These are phyloP conservation scores for Mycena capillaripes DNA, from an alignment of 768 basidiomycete species.

Conservation along the genomic window DNA sequence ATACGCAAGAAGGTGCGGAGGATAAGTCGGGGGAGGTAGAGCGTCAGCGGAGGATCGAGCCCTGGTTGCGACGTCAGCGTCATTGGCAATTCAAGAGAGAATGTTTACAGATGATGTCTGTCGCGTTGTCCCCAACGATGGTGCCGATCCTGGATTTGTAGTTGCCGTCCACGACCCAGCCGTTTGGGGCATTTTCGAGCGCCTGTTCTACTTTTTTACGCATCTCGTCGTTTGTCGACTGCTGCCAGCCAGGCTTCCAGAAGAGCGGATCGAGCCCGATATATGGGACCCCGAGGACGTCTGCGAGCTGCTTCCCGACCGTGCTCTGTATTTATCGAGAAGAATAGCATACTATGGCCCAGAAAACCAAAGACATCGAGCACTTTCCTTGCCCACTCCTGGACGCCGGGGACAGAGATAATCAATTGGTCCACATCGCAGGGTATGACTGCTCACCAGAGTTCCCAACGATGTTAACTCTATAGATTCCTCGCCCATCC, in stretches of 20 bases:
- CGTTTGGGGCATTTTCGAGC: constrained; percentile 48
- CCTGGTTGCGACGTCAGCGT: constrained; percentile 54
- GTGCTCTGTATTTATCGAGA: constrained; percentile 58
- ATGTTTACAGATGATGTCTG: constrained; percentile 68
- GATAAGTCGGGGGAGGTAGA: constrained; percentile 73
- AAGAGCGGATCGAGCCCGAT: constrained; percentile 53
- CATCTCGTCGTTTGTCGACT: constrained; percentile 39
- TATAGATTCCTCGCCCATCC: constrained; percentile 61
- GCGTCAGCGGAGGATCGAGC: constrained; percentile 74
- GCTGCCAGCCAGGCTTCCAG: constrained; percentile 55
- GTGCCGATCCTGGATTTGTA: constrained; percentile 48
- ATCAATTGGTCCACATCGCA: not conserved
- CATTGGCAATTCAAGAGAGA: not conserved
- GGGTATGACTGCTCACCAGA: constrained; percentile 54
- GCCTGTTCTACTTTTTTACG: constrained; percentile 43
- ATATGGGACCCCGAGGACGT: constrained; percentile 50
- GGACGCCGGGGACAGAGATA: not conserved
- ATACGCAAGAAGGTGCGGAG: constrained; percentile 67
- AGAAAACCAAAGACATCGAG: not conserved
- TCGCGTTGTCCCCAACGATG: constrained; percentile 54
- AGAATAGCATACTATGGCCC: not conserved
- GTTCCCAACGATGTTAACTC: constrained; percentile 66
- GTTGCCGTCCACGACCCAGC: constrained; percentile 71
- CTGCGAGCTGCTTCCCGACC: constrained; percentile 51
- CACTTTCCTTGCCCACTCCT: constrained; percentile 58